Conservation (phyloP, 257 asterid species). For the Solanum etuberosum region DNA sequence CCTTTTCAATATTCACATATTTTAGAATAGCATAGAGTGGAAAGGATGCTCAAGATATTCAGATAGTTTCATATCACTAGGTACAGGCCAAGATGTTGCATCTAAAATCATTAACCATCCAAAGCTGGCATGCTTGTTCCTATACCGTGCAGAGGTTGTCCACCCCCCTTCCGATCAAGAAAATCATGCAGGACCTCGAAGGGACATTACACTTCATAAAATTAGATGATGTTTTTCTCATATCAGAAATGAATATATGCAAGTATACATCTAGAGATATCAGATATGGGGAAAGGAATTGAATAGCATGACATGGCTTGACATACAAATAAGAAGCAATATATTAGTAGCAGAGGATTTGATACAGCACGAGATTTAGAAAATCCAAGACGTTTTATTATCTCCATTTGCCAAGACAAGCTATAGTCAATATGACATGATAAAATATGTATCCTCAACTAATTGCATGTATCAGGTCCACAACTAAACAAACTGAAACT, state of each 20-base stretch:
- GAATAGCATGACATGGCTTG: not conserved
- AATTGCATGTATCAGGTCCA: not conserved
- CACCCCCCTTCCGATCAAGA: not conserved
- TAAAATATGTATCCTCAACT: constrained; percentile 5
- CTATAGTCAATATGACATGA: not conserved
- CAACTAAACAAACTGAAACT: not conserved
- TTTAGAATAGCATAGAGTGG: not conserved
- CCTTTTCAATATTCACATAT: not conserved
- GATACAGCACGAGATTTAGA: not conserved
- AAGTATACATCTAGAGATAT: not conserved
- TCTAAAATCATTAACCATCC: not conserved
- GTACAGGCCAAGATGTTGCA: not conserved
- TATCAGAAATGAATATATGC: not conserved
- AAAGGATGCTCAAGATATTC: not conserved
- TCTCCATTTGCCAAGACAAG: not conserved
- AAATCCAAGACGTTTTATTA: not conserved
- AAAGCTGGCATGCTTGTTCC: not conserved
- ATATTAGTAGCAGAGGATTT: not conserved
- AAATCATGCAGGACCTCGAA: not conserved
- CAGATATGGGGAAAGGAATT: not conserved
- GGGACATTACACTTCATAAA: not conserved
- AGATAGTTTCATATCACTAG: not conserved
- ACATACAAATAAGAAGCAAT: not conserved
- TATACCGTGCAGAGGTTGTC: not conserved
- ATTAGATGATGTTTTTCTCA: not conserved